Conservation (phyloP, 225 moss, liverwort and hornwort genomes). For the Bryum argenteum region DNA sequence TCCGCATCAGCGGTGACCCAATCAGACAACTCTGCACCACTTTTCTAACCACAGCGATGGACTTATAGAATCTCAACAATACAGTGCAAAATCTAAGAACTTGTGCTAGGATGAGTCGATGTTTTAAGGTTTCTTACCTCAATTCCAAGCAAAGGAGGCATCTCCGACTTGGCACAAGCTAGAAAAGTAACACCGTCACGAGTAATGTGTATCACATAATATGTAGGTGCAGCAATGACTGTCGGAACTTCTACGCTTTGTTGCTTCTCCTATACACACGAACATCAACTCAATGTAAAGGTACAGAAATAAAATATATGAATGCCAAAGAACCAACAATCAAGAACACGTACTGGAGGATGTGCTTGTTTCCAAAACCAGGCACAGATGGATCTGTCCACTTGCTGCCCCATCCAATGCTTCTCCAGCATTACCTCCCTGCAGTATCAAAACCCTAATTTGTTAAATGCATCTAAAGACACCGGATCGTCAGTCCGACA, state of each 20-base stretch:
- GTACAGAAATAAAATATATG: neutral
- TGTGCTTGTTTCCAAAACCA: conserved; percentile 98
- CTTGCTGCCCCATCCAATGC: conserved; percentile 97
- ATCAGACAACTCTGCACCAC: conserved; percentile 67
- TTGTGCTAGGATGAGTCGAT: neutral
- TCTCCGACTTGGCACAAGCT: conserved; percentile 88
- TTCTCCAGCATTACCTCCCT: conserved; percentile 98
- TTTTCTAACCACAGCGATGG: neutral
- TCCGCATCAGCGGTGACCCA: conserved; percentile 91
- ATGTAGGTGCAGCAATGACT: conserved; percentile 87
- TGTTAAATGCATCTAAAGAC: neutral
- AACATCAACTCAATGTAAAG: conserved; percentile 23
- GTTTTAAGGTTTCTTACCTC: conserved; percentile 61
- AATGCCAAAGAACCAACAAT: neutral
- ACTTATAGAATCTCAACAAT: conserved; percentile 16
- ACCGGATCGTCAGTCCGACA: neutral
- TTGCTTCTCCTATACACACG: conserved; percentile 42
- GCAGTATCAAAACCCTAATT: conserved; percentile 34
- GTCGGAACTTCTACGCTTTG: conserved; percentile 59
- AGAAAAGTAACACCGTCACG: conserved; percentile 91
- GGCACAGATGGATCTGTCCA: conserved; percentile 89
- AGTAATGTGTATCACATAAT: conserved; percentile 82
- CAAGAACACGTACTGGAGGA: conserved; percentile 54
- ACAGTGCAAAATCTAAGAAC: neutral
- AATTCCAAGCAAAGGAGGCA: conserved; percentile 96